Base-by-base conservation (phyloP, 768 basidiomycete genomes). In the Strobilomyces echinocephalus region DNA sequence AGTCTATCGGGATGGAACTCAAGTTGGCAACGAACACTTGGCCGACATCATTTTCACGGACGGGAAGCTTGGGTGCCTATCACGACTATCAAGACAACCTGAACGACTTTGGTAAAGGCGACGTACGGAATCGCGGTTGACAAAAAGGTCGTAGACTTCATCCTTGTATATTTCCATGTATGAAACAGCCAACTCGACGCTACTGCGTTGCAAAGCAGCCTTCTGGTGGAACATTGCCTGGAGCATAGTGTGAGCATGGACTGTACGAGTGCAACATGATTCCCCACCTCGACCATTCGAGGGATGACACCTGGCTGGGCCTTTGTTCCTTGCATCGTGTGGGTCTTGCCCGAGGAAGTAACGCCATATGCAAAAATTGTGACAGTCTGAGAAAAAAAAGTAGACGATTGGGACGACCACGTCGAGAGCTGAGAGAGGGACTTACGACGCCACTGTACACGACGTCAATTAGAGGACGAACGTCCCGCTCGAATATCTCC, bases 101-200 rank as follows among this genome's bases (percentile, higher is more conserved):
- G 20, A 8, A 9, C 8, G n/a, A 24, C 24, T 24, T 24, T 30
- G 30, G 24, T 4, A n/a, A 42, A 43, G 3, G 28, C 16, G 28
- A 74, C 81, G 20, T 61, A 86, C 87, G 50, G 76, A 81, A 53
- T 87, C 87, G 48, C 87, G 75, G 48, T 79, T 74, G 1, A 88
- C 88, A 4, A 95, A 77, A 24, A 95, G 78, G 65, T 94, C 92
- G 62, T 89, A 94, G 4, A 88, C 87, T 57, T 95, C 92, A 63
- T 95, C 91, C 63, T 89, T 90, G 71, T 93, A 91, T 49, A 95
- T 91, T 67, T 95, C 91, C 82, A 91, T 88, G 57, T 93, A 93
- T 1, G 87, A 87, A 14, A 88, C 73, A 6, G 75, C 63, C 21
- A 85, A 70, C 1, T 76, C 74, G 5, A 83, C 75, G 35, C 75